A percentile compares a stretch with the other conserved stretches of the same genome.
These are phyloP conservation scores for Monosporascus sp. DNA, from an alignment of 2,329 filamentous ascomycete species.

Conservation along the genomic window DNA sequence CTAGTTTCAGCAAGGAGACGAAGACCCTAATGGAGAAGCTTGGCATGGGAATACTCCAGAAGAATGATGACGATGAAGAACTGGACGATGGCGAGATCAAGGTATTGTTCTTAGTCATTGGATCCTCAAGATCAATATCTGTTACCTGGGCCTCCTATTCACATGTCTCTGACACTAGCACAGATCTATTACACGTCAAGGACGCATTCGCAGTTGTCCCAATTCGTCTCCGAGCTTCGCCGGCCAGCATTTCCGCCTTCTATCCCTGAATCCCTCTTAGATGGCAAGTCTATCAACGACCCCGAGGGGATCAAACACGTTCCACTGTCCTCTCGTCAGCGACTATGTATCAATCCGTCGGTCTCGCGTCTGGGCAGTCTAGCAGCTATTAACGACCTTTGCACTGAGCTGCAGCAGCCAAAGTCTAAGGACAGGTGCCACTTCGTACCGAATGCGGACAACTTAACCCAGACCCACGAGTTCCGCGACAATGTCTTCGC, in stretches of 20 bases:
- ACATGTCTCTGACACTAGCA: background rate
- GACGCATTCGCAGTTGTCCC: slow-evolving; percentile 86
- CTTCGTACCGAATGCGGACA: slow-evolving; percentile 75
- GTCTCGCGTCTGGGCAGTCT: slow-evolving; percentile 67
- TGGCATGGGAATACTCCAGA: slow-evolving; percentile 37
- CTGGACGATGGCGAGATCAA: slow-evolving; percentile 64
- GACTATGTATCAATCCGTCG: slow-evolving; percentile 81
- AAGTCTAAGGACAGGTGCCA: slow-evolving; percentile 63
- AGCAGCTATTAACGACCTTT: slow-evolving; percentile 88
- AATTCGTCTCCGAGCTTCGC: slow-evolving; percentile 79
- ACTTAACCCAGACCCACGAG: slow-evolving; percentile 64
- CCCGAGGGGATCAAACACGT: slow-evolving; percentile 70
- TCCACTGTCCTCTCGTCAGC: slow-evolving; percentile 79
- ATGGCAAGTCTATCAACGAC: slow-evolving; percentile 18
- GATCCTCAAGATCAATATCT: too few species aligned
- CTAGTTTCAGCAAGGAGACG: slow-evolving; percentile 68
- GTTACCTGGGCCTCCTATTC: too few species aligned
- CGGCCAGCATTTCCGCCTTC: slow-evolving; percentile 74
- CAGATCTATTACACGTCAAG: slow-evolving; percentile 86
- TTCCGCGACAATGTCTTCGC: slow-evolving; percentile 85
- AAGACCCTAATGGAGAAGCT: slow-evolving; percentile 67
- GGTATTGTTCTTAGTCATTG: slow-evolving; percentile 30
- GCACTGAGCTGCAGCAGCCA: slow-evolving; percentile 81
- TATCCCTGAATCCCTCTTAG: slow-evolving; percentile 42
- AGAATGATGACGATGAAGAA: slow-evolving; percentile 33